Base-by-base conservation (phyloP, 2,329 filamentous ascomycete genomes). In the Rhynchosporium agropyri region DNA sequence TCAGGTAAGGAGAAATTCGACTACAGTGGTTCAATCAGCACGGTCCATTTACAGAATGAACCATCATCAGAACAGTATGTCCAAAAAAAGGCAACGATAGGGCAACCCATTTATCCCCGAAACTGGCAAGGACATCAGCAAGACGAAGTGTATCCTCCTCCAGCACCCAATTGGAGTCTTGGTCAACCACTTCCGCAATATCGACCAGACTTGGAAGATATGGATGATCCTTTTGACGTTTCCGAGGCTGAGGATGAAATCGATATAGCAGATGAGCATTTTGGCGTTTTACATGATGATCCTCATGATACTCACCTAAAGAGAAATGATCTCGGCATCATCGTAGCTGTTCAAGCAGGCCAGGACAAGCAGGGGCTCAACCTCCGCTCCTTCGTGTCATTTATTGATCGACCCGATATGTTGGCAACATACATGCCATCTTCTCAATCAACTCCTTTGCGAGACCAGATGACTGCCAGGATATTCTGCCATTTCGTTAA, bases 401-500 rank as follows among this genome's bases (percentile, higher is more conserved):
- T 80, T 55, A 71, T 75, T 13, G 68, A 73, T 54, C 63, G 69
- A 4, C 79, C 80, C 42, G 77, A 81, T 60, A 78, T 82, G 38
- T 79, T 92, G 51, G 81, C 86, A 13, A 86, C 83, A 2, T 92
- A 93, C 69, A 81, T 82, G 46, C 88, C 89, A 4, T 85, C 85
- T 0, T 82, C 85, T 3, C 77, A 82, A 28, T 85, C 84, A 38
- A 89, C 88, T 45, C 93, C 95, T 38, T 79, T 97, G 33, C 90
- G 88, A 69, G 92, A 97, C 67, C 84, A 86, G 2, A 88, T 89
- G 67, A 94, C 91, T 10, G 89, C 91, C 13, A 84, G 88, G 36
- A 87, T 97, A 6, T 98, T 98, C 74, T 89, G 89, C 75, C 92
- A 98, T 76, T 98, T 97, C 74, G 87, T 98, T 53, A 89, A 92